Base-by-base conservation (phyloP, 2,329 filamentous ascomycete species). In the Cladosporium colombiae region DNA sequence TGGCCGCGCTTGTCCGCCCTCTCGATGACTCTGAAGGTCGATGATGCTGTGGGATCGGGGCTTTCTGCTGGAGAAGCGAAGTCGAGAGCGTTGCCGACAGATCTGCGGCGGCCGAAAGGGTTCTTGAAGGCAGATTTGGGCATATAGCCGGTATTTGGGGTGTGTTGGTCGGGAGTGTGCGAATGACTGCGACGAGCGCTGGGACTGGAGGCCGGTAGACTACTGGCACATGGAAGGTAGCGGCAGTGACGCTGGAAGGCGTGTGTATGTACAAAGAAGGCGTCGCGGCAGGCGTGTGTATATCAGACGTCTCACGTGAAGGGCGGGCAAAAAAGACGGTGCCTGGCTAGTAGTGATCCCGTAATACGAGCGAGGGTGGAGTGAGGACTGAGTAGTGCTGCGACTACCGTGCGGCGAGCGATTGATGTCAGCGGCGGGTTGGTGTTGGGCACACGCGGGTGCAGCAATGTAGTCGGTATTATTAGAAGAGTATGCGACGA, bases 11-110 rank as follows among this genome's bases (percentile, higher is more conserved):
- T 79, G 55, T 79, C 77, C 18, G 82, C 81, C 66, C 84, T 80
- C 68, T 85, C 83, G 65, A 86, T 78, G 52, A 86, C 84, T 25
- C 81, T 79, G 72, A 86, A 86, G n/a, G 83, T 84, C 25, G 82
- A 74, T 35, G 67, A 63, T 23, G 62, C 61, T 27, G 69, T 58
- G 27, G 67, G 27, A 37, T 70, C 57, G 46, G 68, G 59, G 27
- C 64, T 62, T 18, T 70, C 68, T 31, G 69, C 29, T 4, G 58
- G 37, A 33, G 49, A 35, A 11, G 50, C 57, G 21, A 60, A 56
- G 57, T 85, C 84, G 65, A 85, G 73, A 60, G 77, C 79, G 76
- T 84, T 83, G 50, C 82, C 82, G 66, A 82, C 82, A 66, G 83
- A 84, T 75, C 84, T 85, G 69, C 83, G 81, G 70, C 83, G 80